phyloP scores from a whole-genome alignment of 805 yeast species.

The Kazachstania taianensis region DNA sequence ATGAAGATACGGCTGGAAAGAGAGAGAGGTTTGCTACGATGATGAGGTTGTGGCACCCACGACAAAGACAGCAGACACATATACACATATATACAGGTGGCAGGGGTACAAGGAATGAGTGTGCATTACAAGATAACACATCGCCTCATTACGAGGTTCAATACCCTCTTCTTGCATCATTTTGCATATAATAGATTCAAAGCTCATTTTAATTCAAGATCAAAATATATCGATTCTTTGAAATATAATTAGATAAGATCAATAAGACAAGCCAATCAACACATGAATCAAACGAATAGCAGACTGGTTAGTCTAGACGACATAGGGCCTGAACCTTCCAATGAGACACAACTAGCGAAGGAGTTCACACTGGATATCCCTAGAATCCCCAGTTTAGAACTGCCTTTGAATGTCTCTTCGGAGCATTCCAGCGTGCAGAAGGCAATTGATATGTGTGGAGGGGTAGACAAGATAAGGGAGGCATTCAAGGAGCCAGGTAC shows the following conservation, averaged over 20 bases:
- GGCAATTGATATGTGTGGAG: constrained; percentile 67
- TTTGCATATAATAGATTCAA: no score
- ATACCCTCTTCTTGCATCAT: no score
- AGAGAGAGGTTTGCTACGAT: constrained; percentile 21
- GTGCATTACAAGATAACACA: no score
- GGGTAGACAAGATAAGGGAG: constrained; percentile 31
- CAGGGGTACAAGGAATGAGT: no score
- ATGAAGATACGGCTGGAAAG: constrained; percentile 37
- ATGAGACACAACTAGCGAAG: constrained; percentile 32
- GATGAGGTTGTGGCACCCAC: neutral
- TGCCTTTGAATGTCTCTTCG: constrained; percentile 55
- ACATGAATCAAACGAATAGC: no score
- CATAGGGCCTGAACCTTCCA: neutral
- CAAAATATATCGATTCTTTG: no score
- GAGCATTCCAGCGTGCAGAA: constrained; percentile 38
- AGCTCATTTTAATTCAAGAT: no score
- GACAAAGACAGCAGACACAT: no score
- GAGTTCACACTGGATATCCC: constrained; percentile 63
- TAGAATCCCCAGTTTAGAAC: constrained; percentile 62
- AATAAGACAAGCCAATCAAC: no score
- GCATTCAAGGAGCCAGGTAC: constrained; percentile 25
- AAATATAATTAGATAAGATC: no score
- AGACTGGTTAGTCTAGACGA: neutral
- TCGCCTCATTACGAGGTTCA: no score
- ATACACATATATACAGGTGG: no score